Conservation (phyloP, 768 basidiomycete genomes). For the Xerocomellus dryophilus region DNA sequence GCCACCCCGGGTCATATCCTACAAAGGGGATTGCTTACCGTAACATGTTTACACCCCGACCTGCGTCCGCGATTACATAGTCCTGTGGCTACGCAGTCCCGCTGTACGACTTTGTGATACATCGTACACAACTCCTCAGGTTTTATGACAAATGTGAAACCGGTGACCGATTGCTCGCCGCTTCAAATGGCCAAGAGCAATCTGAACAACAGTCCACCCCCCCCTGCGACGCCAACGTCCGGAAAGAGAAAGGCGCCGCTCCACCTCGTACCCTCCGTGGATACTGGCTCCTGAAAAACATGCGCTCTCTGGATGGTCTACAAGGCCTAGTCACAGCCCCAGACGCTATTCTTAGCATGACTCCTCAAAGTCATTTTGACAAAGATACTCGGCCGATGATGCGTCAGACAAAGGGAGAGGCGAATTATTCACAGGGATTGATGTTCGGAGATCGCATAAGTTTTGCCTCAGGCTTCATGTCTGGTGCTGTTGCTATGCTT, state of each 20-base stretch:
- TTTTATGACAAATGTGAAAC: slow-evolving; percentile 42
- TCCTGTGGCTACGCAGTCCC: slow-evolving; percentile 69
- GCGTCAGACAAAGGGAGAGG: not conserved
- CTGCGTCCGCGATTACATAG: slow-evolving; percentile 31
- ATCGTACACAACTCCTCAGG: slow-evolving; percentile 51
- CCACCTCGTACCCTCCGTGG: slow-evolving; percentile 35
- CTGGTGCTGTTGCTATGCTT: slow-evolving; percentile 10
- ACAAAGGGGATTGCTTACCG: not conserved
- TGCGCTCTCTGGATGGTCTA: slow-evolving; percentile 54
- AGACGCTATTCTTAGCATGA: slow-evolving; percentile 10
- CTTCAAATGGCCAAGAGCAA: not conserved
- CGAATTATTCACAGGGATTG: not conserved
- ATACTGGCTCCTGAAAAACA: slow-evolving; percentile 53
- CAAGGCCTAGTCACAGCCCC: slow-evolving; percentile 41
- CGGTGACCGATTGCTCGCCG: slow-evolving; percentile 32
- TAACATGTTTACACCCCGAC: not conserved
- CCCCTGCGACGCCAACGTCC: slow-evolving; percentile 7
- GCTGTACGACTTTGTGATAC: slow-evolving; percentile 52
- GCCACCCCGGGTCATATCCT: not conserved
- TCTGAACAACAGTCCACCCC: not conserved
- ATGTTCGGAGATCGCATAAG: slow-evolving; percentile 2
- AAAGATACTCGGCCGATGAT: slow-evolving; percentile 13
- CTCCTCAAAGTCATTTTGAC: slow-evolving; percentile 20
- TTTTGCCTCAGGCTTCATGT: slow-evolving; percentile 20
- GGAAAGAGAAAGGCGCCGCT: slow-evolving; percentile 1